These are phyloP conservation scores for Citrus australasica DNA, from an alignment of 345 rosid genomes.

Conservation along the genomic window DNA sequence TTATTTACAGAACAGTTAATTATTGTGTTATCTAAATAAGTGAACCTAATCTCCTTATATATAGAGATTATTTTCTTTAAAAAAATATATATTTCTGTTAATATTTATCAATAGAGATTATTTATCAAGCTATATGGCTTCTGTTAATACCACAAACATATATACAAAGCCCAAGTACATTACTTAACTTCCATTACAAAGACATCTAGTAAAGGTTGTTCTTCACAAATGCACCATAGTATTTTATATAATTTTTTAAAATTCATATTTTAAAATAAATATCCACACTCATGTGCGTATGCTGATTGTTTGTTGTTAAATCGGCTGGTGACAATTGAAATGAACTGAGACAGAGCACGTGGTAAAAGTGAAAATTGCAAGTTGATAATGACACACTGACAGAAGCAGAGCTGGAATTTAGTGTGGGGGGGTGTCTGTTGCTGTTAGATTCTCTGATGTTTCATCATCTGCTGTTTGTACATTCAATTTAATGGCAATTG, in stretches of 20 bases:
- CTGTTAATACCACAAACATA: neutral
- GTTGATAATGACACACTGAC: slow-evolving; percentile 3
- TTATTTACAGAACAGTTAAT: rapidly evolving
- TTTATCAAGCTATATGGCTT: neutral
- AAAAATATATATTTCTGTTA: too few species aligned
- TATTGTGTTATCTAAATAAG: too few species aligned
- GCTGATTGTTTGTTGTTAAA: neutral
- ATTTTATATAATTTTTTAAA: too few species aligned
- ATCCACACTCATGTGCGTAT: too few species aligned
- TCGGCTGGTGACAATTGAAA: neutral
- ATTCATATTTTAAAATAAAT: too few species aligned
- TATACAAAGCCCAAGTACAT: too few species aligned
- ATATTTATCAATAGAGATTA: too few species aligned
- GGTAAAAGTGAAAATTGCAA: slow-evolving; percentile 14
- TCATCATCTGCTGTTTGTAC: neutral
- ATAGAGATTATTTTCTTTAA: too few species aligned
- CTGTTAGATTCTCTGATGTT: slow-evolving; percentile 20
- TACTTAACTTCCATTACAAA: neutral
- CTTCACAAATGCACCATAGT: too few species aligned
- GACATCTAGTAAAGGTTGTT: too few species aligned
- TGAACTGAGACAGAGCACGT: slow-evolving; percentile 27
- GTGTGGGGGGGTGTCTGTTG: neutral
- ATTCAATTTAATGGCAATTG: neutral
- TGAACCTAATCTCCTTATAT: too few species aligned
- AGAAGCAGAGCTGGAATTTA: neutral